Evolutionary conservation across 306 rosid species (phyloP).

Genomic region (Quercus bicolor): DNA sequence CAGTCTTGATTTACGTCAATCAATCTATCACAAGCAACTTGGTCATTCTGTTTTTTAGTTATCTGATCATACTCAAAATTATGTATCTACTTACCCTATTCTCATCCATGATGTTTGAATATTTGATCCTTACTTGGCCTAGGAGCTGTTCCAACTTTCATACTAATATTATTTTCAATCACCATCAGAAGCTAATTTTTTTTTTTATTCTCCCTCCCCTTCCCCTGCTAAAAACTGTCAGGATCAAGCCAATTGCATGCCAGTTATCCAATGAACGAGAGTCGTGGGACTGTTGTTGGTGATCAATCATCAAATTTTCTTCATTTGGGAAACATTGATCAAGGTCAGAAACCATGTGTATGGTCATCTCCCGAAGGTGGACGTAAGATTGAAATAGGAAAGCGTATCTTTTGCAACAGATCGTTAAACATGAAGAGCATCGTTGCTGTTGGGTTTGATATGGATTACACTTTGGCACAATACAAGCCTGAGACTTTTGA

Average conservation of each 20-base stretch:
- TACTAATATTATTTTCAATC: background rate
- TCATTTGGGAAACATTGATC: constrained; percentile 22
- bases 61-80: too few relatives aligned
- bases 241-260: constrained; percentile 47
- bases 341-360: constrained; percentile 37
- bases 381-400: constrained; percentile 52
- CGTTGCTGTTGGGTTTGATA: constrained; percentile 95
- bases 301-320: constrained; percentile 23
- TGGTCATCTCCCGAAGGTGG: constrained; percentile 73
- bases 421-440: constrained; percentile 90
- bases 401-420: constrained; percentile 90
- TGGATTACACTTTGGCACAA: constrained; percentile 99
- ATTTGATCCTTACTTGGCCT: too few relatives aligned
- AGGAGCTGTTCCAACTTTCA: constrained; percentile 5
- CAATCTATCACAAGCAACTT: too few relatives aligned
- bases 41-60: too few relatives aligned
- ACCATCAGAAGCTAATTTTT: background rate
- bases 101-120: too few relatives aligned
- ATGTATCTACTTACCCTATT: too few relatives aligned
- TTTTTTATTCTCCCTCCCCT: background rate
- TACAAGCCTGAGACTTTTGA: constrained; percentile 97
- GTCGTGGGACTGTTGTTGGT: constrained; percentile 30
- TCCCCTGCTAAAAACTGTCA: constrained; percentile 24
- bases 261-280: constrained; percentile 50
- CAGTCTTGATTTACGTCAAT: background rate